These are phyloP conservation scores for Monilinia fructicola DNA, from an alignment of 2,329 filamentous ascomycete genomes.

Conservation along the genomic window DNA sequence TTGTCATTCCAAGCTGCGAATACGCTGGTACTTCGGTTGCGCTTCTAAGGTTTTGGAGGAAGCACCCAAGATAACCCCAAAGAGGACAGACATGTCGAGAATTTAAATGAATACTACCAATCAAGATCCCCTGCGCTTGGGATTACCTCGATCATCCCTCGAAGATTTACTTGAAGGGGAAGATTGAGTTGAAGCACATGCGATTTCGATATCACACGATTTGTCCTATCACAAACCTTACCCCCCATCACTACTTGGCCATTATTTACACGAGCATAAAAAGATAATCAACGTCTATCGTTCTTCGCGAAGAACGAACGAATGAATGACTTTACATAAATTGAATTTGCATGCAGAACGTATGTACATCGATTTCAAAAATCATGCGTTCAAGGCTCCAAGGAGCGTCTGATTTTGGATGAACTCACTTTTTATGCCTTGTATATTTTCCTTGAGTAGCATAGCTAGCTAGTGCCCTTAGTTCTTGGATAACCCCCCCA, in stretches of 20 bases:
- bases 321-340: background rate
- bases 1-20: background rate
- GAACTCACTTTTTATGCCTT: no score
- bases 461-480: no score
- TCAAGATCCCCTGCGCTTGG: background rate
- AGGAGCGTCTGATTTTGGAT: no score
- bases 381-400: background rate
- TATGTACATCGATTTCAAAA: no score
- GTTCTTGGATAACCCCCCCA: no score
- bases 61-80: background rate
- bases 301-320: background rate
- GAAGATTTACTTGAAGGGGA: background rate
- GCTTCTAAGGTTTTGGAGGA: background rate
- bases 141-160: constrained; percentile 6
- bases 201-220: constrained; percentile 13
- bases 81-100: background rate
- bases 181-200: background rate
- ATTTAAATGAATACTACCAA: constrained; percentile 1
- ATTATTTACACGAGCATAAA: background rate
- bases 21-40: background rate
- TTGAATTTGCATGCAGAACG: no score
- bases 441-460: no score
- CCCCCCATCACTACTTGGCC: background rate
- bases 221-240: constrained; percentile 6
- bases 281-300: background rate